phyloP scores from a whole-genome alignment of 352 stramenopile species.

The Globisporangium iwayamae region DNA sequence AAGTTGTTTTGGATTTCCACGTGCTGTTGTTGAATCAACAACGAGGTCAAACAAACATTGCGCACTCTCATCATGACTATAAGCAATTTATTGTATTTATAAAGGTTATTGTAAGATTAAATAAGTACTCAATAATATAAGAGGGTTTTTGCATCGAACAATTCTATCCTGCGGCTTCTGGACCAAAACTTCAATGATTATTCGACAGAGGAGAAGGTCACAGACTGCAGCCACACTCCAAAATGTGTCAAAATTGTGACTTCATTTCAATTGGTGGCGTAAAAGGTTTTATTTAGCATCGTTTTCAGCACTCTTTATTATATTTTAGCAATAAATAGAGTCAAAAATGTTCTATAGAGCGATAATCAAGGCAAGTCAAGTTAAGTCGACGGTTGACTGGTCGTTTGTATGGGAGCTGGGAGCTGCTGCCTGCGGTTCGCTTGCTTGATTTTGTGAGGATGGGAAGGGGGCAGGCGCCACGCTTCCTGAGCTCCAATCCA shows the following conservation, averaged over 20 bases:
- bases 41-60: not conserved
- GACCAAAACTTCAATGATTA: constrained; percentile 12
- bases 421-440: too few relatives aligned
- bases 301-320: too few relatives aligned
- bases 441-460: too few relatives aligned
- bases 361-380: too few relatives aligned
- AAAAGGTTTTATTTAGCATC: not conserved
- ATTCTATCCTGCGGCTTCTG: not conserved
- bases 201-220: constrained; percentile 1
- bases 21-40: constrained; percentile 1
- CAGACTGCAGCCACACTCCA: not conserved
- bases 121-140: not conserved
- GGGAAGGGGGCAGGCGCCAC: too few relatives aligned
- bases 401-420: too few relatives aligned
- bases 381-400: too few relatives aligned
- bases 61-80: not conserved
- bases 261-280: not conserved
- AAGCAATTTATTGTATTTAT: not conserved
- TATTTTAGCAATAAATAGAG: too few relatives aligned
- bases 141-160: not conserved
- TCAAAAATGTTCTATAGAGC: too few relatives aligned
- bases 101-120: not conserved
- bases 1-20: not conserved
- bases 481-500: not conserved
- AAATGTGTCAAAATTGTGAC: not conserved